Base-by-base conservation (phyloP, 1,284 basidiomycete genomes). In the Cutaneotrichosporon sp. region DNA sequence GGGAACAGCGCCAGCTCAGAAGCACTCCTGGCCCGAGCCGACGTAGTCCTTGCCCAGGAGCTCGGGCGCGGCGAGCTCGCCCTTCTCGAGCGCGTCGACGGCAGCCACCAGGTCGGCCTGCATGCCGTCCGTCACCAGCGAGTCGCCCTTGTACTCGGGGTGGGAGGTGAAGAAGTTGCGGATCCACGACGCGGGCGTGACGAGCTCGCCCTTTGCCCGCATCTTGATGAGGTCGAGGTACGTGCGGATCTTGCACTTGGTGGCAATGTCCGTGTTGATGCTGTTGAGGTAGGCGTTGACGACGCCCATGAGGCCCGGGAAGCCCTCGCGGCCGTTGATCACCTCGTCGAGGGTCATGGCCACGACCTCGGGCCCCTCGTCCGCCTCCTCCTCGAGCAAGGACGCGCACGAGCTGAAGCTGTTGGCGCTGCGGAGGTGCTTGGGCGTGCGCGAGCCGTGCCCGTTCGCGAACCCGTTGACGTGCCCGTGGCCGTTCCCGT, bases 331-430 rank as follows among this genome's bases (percentile, higher is more conserved):
- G 20, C 97, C 97, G 72, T 91, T 92, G 80, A 99, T 90, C 51
- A 99, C 90, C 81, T 99, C 93, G 69, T 92, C 83, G 76, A 98
- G 84, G 0, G 90, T 87, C 88, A 95, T 95, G 75, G 95, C 92
- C 66, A 87, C 90, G 67, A 92, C 93, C 77, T 98, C 93, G 6
- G 92, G 72, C 11, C 58, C 65, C 20, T 59, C 38, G 36, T 70
- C 69, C 14, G 66, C 62, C 36, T 69, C 69, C 43, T 72, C 69
- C 62, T 64, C 59, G 24, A 56, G 56, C 31, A 65, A 43, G 29
- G 59, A 62, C 7, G 66, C 58, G 56, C 60, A 65, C 24, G 63
- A 60, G 29, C 56, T 59, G 50, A 58, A 55, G 31, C 56, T 51
- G 29, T 27, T 53, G 31, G 38, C 38, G 22, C 51, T 49, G 11